Evolutionary conservation across 805 yeast species (phyloP).

Genomic region (Metschnikowia henanensis): DNA sequence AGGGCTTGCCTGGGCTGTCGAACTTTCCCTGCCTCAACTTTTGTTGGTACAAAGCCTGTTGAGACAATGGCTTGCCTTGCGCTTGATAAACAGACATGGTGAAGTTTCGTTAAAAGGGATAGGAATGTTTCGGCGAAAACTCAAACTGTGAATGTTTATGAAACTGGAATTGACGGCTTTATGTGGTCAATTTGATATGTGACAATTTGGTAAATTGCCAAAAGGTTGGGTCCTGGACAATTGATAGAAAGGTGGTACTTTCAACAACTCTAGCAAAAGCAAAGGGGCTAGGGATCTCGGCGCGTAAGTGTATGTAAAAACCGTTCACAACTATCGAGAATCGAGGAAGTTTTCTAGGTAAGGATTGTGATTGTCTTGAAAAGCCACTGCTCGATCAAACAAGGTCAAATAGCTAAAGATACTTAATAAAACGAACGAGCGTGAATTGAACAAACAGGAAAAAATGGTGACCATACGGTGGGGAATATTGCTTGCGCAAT

Average conservation of each 20-base stretch:
- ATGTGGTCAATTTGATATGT: too few relatives aligned
- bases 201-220: too few relatives aligned
- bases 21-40: constrained; percentile 68
- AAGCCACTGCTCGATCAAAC: too few relatives aligned
- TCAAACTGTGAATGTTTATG: too few relatives aligned
- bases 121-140: too few relatives aligned
- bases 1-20: constrained; percentile 46
- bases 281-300: background rate
- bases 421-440: background rate
- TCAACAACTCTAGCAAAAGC: too few relatives aligned
- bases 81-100: constrained; percentile 58
- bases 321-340: background rate
- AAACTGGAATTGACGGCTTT: too few relatives aligned
- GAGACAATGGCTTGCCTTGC: constrained; percentile 68
- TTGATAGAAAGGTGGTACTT: too few relatives aligned
- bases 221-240: too few relatives aligned
- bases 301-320: background rate
- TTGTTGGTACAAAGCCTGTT: constrained; percentile 74
- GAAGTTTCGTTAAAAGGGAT: background rate
- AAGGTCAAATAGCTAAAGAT: too few relatives aligned
- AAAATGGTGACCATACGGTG: constrained; percentile 2
- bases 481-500: constrained; percentile 12
- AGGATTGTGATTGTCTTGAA: too few relatives aligned
- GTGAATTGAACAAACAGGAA: background rate
- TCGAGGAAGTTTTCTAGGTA: too few relatives aligned